Evolutionary conservation across 208 protist genomes (phyloP).

Genomic region (Angomonas ambiguus): DNA sequence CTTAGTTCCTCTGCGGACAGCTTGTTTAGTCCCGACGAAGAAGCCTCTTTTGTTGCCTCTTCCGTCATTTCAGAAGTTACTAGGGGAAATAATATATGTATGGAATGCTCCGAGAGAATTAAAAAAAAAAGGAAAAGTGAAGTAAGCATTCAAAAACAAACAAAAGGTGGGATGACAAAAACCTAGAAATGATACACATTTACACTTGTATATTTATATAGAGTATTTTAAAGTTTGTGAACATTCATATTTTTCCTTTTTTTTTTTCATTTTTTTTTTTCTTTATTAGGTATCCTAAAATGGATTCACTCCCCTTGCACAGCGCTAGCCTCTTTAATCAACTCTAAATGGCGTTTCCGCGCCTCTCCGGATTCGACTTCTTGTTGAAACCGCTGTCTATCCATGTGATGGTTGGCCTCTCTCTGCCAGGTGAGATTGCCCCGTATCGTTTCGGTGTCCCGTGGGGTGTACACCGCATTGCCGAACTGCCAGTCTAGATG

Average conservation of each 20-base stretch:
- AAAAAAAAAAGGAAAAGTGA: background rate
- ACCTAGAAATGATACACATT: background rate
- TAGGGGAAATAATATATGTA: conserved; percentile 8
- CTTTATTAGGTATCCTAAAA: too few species aligned
- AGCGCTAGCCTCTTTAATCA: conserved; percentile 42
- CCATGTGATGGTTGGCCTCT: conserved; percentile 58
- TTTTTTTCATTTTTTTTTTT: background rate
- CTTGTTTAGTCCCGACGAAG: conserved; percentile 3
- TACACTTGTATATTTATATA: background rate
- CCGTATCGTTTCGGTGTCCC: conserved; percentile 52
- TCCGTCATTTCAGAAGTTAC: background rate
- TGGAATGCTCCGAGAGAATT: too few species aligned
- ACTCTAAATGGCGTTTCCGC: conserved; percentile 56
- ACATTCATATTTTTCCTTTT: background rate
- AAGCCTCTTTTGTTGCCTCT: background rate
- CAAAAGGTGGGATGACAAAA: background rate
- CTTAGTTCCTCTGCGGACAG: conserved; percentile 55
- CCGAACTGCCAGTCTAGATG: conserved; percentile 91
- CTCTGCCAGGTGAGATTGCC: conserved; percentile 88
- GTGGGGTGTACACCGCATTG: conserved; percentile 81
- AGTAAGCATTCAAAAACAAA: background rate
- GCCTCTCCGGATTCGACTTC: conserved; percentile 66
- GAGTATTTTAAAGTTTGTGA: background rate
- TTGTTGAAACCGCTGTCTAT: conserved; percentile 45
- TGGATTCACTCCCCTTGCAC: background rate